Base-by-base conservation (phyloP, 257 asterid genomes). In the Vinca minor region DNA sequence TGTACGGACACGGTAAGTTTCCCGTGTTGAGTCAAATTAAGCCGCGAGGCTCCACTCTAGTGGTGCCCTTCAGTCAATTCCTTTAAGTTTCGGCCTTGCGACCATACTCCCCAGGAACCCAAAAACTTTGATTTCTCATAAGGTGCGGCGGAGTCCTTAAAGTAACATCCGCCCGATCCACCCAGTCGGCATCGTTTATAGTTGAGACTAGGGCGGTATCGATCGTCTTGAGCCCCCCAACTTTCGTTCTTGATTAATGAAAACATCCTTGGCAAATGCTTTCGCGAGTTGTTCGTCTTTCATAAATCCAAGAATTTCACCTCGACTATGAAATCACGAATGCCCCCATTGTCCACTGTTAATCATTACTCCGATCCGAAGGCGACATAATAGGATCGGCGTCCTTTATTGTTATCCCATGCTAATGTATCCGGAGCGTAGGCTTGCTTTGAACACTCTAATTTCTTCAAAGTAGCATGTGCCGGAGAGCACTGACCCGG, bases 81-180 rank as follows among this genome's bases (percentile, higher is more conserved):
- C 77, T 78, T 78, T 76, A 76, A 76, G 78, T 76, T 78, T 78
- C 78, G 76, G 78, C 80, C 82, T 81, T 73, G 84, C 86, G 78
- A 78, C 84, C 86, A 81, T 76, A 78, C 86, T 78, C 82, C 82
- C 77, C 80, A 45, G 60, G 28, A 72, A 72, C 72, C 64, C 71
- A 72, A 72, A 72, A 67, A 66, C 73, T 67, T 73, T 68, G 73
- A 64, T 57, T 65, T 69, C 79, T 69, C 79, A 69, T 65, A 74
- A 74, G 75, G 69, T 74, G 67, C 49, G 69, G 67, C 60, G 63
- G 64, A 73, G 71, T 74, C 71, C 78, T 69, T 69, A 74, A 69
- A 64, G 71, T 64, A 69, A 73, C 70, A 74, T 64, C 65, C 68
- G 69, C 62, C 62, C 65, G 75, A 74, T 74, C 69, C 78, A 71